These are phyloP conservation scores for Stephania japonica DNA, from an alignment of 164 flowering plant species.

Conservation along the genomic window DNA sequence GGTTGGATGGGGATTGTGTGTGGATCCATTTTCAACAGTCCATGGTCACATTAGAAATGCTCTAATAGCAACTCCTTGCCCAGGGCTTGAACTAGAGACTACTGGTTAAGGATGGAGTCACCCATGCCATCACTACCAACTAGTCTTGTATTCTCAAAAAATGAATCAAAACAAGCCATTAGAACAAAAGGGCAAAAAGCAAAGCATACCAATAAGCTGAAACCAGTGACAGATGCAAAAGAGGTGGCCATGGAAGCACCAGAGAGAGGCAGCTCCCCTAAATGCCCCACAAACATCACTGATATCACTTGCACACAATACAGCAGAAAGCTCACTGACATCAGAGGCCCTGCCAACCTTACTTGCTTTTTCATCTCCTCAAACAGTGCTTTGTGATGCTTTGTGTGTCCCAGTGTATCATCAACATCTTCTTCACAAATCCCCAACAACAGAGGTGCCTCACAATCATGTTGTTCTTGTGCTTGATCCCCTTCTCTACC, in stretches of 20 bases:
- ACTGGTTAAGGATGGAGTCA: too few species aligned
- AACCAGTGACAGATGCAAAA: slow-evolving; percentile 29
- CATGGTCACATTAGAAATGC: too few species aligned
- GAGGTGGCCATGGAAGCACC: slow-evolving; percentile 36
- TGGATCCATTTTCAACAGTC: too few species aligned
- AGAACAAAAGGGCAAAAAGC: not conserved
- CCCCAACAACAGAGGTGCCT: not conserved
- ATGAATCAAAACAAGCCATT: not conserved
- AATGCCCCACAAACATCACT: slow-evolving; percentile 38
- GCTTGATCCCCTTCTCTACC: not conserved
- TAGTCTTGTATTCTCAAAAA: too few species aligned
- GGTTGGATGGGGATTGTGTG: too few species aligned
- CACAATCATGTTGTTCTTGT: not conserved
- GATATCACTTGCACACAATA: slow-evolving; percentile 27
- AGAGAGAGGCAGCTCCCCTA: slow-evolving; percentile 28
- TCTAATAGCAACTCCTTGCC: too few species aligned
- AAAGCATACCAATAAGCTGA: slow-evolving; percentile 23
- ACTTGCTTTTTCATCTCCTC: slow-evolving; percentile 29
- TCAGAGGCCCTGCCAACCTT: slow-evolving; percentile 32
- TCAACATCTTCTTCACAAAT: not conserved
- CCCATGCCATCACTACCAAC: too few species aligned
- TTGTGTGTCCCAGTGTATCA: not conserved
- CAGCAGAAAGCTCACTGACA: slow-evolving; percentile 23
- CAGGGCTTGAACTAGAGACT: too few species aligned
- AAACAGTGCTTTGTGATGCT: not conserved